Conservation (phyloP, 306 rosid genomes). For the Cucurbita pepo region DNA sequence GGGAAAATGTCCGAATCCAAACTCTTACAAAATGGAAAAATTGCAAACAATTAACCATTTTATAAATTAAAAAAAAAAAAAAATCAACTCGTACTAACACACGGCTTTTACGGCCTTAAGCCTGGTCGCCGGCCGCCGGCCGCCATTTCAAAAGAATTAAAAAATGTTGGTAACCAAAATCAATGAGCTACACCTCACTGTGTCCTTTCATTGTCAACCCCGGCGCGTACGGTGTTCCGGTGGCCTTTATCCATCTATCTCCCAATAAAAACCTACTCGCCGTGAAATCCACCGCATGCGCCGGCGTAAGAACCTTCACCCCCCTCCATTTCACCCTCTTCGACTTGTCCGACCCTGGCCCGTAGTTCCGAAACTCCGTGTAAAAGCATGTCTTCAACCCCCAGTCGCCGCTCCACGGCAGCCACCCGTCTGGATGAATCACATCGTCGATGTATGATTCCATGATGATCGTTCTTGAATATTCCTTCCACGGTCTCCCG, state of each 20-base stretch:
- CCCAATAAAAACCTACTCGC: slow-evolving; percentile 19
- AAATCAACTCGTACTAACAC: background rate
- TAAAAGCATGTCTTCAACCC: slow-evolving; percentile 43
- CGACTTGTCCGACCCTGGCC: slow-evolving; percentile 32
- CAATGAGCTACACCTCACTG: background rate
- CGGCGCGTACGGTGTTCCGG: slow-evolving; percentile 30
- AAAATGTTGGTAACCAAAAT: background rate
- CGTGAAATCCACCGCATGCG: slow-evolving; percentile 7
- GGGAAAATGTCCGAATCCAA: background rate
- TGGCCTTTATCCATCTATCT: slow-evolving; percentile 41
- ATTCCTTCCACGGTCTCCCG: slow-evolving; percentile 73
- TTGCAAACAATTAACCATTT: background rate
- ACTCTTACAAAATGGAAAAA: background rate
- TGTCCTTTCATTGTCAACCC: background rate
- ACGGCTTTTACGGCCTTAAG: background rate
- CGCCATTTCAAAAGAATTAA: background rate
- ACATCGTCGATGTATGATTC: slow-evolving; percentile 46
- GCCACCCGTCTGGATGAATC: slow-evolving; percentile 52
- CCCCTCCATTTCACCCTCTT: slow-evolving; percentile 56
- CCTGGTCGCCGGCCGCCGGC: background rate
- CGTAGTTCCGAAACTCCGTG: slow-evolving; percentile 31
- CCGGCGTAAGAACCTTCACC: slow-evolving; percentile 22
- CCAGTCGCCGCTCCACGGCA: slow-evolving; percentile 36
- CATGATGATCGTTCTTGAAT: slow-evolving; percentile 56
- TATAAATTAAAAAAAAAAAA: background rate